Evolutionary conservation across 2,329 filamentous ascomycete species (phyloP).

Genomic region (Colletotrichum sp.): DNA sequence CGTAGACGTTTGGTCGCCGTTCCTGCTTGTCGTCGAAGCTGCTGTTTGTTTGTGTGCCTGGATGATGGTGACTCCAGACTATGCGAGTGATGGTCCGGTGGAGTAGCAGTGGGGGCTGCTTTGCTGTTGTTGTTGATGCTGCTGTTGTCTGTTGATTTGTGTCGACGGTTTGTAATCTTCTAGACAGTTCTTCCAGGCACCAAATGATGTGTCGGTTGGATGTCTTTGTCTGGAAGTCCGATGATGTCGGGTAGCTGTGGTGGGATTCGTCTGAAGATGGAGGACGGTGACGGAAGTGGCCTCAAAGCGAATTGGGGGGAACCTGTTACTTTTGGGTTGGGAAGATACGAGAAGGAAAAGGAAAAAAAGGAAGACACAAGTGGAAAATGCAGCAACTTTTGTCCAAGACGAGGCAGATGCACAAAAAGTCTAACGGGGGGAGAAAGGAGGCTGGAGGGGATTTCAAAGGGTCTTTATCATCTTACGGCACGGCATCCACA

Average conservation of each 20-base stretch:
- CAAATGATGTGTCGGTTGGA: background rate
- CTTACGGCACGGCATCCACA: slow-evolving; percentile 8
- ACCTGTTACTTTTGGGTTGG: background rate
- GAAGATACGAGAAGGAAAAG: background rate
- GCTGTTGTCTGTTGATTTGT: background rate
- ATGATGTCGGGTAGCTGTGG: background rate
- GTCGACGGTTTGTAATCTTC: background rate
- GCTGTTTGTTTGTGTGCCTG: background rate
- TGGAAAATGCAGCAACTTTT: background rate
- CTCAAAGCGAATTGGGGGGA: background rate
- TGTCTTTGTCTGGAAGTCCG: background rate
- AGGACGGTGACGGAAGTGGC: background rate
- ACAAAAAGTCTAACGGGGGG: background rate
- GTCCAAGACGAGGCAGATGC: slow-evolving; percentile 9
- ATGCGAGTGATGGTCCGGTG: background rate
- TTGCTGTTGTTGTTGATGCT: background rate
- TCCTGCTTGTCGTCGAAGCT: background rate
- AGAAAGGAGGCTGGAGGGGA: slow-evolving; percentile 2
- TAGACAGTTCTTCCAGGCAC: background rate
- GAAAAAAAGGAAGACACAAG: background rate
- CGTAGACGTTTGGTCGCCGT: background rate
- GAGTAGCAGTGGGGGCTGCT: background rate
- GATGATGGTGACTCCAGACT: background rate
- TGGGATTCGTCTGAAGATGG: background rate
- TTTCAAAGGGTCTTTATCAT: slow-evolving; percentile 19